These are phyloP conservation scores for Beauveria medogensis DNA, from an alignment of 2,329 filamentous ascomycete species.

Conservation along the genomic window DNA sequence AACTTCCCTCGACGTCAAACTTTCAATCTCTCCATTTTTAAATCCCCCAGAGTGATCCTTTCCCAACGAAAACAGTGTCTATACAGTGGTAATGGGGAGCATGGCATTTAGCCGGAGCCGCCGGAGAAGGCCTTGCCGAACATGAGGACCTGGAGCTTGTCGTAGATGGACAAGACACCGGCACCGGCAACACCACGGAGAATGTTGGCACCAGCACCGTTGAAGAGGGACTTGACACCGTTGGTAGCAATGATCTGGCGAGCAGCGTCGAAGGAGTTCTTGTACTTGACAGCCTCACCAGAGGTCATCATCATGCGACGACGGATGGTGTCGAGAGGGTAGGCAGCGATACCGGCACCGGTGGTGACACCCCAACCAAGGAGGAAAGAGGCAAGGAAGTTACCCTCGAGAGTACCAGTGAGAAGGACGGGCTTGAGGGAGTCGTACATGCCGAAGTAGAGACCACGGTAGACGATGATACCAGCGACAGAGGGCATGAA, in stretches of 20 bases:
- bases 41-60: constrained; percentile 16
- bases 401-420: constrained; percentile 82
- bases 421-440: constrained; percentile 99
- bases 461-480: constrained; percentile 99
- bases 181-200: constrained; percentile 99
- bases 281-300: constrained; percentile 99
- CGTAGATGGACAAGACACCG: constrained; percentile 99
- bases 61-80: constrained; percentile 29
- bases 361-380: constrained; percentile 99
- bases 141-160: constrained; percentile 97
- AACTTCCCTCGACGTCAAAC: constrained; percentile 37
- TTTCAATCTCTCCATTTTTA: constrained; percentile 38
- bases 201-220: constrained; percentile 99
- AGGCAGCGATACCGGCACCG: constrained; percentile 99
- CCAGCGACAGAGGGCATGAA: constrained; percentile 99
- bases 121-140: constrained; percentile 99
- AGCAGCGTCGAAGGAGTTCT: constrained; percentile 88
- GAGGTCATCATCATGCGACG: constrained; percentile 99
- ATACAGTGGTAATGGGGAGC: constrained; percentile 29
- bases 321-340: constrained; percentile 99
- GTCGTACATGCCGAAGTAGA: constrained; percentile 99
- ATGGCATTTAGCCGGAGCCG: constrained; percentile 41
- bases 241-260: constrained; percentile 96
- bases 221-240: constrained; percentile 99
- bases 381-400: constrained; percentile 98